phyloP scores from a whole-genome alignment of 305 asterid species.

The Stenogyne calaminthoides region DNA sequence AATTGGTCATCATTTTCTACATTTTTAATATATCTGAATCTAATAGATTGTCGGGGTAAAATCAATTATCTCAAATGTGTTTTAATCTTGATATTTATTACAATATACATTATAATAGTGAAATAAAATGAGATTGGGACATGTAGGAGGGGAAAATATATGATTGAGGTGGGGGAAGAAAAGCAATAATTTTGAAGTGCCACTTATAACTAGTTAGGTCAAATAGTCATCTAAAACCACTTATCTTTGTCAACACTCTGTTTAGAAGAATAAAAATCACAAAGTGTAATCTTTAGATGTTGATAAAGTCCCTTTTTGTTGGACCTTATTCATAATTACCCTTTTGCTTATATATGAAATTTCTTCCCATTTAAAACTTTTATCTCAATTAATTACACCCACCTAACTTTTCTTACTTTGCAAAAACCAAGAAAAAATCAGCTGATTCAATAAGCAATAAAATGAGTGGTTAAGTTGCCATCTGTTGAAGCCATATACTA shows the following conservation, averaged over 20 bases:
- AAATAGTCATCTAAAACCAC: conserved; percentile 30
- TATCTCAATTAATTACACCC: conserved; percentile 5
- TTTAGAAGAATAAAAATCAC: conserved; percentile 29
- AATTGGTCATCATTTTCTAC: background rate
- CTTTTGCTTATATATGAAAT: conserved; percentile 22
- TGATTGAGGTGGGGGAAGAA: conserved; percentile 15
- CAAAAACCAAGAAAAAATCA: background rate
- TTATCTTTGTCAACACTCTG: conserved; percentile 26
- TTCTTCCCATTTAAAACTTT: conserved; percentile 1
- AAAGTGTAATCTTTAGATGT: background rate
- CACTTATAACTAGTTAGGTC: conserved; percentile 37
- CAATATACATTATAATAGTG: background rate
- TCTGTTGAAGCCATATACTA: background rate
- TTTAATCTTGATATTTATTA: background rate
- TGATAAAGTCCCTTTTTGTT: conserved; percentile 7
- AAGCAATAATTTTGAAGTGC: conserved; percentile 20
- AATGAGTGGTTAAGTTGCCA: conserved; percentile 22
- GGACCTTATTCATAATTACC: conserved; percentile 34
- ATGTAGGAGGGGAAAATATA: conserved; percentile 14
- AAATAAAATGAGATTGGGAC: background rate
- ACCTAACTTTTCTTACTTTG: conserved; percentile 35
- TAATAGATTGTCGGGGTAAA: background rate
- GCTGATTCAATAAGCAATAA: background rate
- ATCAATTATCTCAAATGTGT: background rate
- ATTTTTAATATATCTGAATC: too few relatives aligned